Percentiles rank a stretch among this genome's conserved stretches.
These are phyloP conservation scores for Pseudovirgaria hyperparasitica DNA, from an alignment of 2,329 filamentous ascomycete genomes.

Conservation along the genomic window DNA sequence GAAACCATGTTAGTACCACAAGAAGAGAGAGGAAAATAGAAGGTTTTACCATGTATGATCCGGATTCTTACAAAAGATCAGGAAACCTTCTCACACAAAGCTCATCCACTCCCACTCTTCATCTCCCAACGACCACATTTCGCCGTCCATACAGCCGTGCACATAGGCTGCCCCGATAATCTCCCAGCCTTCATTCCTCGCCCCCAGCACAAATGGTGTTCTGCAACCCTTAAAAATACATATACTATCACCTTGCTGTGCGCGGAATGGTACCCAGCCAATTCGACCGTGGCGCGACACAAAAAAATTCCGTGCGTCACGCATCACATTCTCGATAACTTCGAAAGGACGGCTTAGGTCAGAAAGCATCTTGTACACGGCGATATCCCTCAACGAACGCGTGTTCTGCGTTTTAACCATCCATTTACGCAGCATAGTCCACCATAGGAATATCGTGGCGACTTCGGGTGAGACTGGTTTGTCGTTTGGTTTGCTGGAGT, in stretches of 20 bases:
- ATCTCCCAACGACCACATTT: conserved; percentile 4
- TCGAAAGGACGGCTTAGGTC: conserved; percentile 5
- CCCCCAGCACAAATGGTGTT: conserved; percentile 5
- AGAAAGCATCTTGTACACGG: conserved; percentile 2
- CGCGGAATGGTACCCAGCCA: conserved; percentile 6
- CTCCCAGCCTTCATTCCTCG: conserved; percentile 4
- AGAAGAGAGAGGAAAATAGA: too few relatives aligned
- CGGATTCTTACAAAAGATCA: too few relatives aligned
- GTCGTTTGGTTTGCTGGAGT: conserved; percentile 3
- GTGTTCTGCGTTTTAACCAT: too few relatives aligned
- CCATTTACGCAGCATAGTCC: conserved; percentile 5
- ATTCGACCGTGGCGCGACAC: conserved; percentile 6
- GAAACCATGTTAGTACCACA: too few relatives aligned
- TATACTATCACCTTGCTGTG: conserved; percentile 1
- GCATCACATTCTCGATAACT: conserved; percentile 4
- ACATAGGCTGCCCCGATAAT: conserved; percentile 7
- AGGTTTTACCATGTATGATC: too few relatives aligned
- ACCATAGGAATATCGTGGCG: conserved; percentile 5
- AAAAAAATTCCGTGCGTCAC: conserved; percentile 5
- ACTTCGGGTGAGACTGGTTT: conserved; percentile 1
- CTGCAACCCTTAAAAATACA: conserved; percentile 6
- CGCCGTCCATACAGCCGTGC: conserved; percentile 7
- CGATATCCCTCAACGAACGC: conserved; percentile 1
- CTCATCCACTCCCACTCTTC: conserved; percentile 5
- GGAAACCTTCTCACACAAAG: too few relatives aligned